Evolutionary conservation across 2,329 filamentous ascomycete genomes (phyloP).

Genomic region (Fusarium mangiferae): DNA sequence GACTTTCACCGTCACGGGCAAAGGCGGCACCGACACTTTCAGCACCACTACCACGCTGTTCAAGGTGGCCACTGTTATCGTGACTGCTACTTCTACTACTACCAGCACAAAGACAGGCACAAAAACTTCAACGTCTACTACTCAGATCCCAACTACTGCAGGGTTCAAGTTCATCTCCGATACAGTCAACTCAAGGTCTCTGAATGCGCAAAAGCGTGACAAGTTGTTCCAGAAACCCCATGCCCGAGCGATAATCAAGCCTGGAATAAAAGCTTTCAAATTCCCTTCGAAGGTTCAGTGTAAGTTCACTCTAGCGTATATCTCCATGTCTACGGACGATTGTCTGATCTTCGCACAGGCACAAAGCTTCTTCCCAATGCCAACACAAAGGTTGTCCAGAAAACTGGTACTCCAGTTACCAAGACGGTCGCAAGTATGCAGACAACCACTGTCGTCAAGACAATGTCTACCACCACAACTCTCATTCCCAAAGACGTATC

Average conservation of each 20-base stretch:
- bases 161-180: not conserved
- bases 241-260: not conserved
- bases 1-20: not conserved
- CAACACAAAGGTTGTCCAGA: not conserved
- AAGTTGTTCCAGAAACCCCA: not conserved
- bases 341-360: not conserved
- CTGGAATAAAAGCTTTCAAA: not conserved
- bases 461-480: not conserved
- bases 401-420: not conserved
- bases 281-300: constrained; percentile 7
- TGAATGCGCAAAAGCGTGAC: not conserved
- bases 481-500: constrained; percentile 6
- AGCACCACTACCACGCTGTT: constrained; percentile 6
- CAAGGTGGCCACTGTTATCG: not conserved
- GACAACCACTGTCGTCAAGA: not conserved
- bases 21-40: not conserved
- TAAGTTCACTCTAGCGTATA: rapidly evolving
- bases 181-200: not conserved
- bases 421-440: not conserved
- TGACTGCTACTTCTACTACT: constrained; percentile 4
- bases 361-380: not conserved
- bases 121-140: not conserved
- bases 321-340: rapidly evolving
- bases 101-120: constrained; percentile 6
- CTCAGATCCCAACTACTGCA: not conserved